Base-by-base conservation (phyloP, 2,329 filamentous ascomycete genomes). In the Ophiocordyceps polyrhachis-furcata region DNA sequence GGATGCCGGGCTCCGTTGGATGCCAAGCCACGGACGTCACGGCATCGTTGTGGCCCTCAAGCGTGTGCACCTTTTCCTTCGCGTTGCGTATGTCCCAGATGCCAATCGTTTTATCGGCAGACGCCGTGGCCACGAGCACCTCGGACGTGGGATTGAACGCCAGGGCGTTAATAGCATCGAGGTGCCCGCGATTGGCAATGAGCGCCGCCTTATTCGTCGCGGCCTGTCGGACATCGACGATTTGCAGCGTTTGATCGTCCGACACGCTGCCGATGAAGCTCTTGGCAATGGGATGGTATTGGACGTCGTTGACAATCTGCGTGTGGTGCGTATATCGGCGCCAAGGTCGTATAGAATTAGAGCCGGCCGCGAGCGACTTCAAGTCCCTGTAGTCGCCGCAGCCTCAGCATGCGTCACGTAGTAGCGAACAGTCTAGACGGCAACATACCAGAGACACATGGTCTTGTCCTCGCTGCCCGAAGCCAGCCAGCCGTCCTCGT, bases 1-100 rank as follows among this genome's bases (percentile, higher is more conserved):
- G 70, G 48, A 98, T 83, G 31, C 83, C 78, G 47, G 84, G 77
- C 59, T 98, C 88, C 40, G 81, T 81, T 0, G 93, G 93, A 64
- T 98, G 88, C 91, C 91, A 98, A 32, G 87, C 77, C 41, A 98
- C 70, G 9, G 87, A 93, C 5, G 89, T 94, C 45, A 98, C 89
- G 20, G 83, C 81, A 55, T 93, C 87, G 47, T 74, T 77, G 62
- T 98, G 91, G 42, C 84, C 85, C 58, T 93, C 84, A 3, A 95
- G 73, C 1, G 82, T 82, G 67, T 98, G 89, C 3, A 96, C 73
- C 64, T 89, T 93, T 51, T 83, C 76, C 59, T 86, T 88, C 47
- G 93, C 74, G 56, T 93, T 93, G 51, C 91, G 81, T 48, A 98
- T 66, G 65, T 98, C 91, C 87, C 91, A 98, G 46, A 98, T 73